Evolutionary conservation across 768 basidiomycete genomes (phyloP).

Genomic region (Mycena crocata): DNA sequence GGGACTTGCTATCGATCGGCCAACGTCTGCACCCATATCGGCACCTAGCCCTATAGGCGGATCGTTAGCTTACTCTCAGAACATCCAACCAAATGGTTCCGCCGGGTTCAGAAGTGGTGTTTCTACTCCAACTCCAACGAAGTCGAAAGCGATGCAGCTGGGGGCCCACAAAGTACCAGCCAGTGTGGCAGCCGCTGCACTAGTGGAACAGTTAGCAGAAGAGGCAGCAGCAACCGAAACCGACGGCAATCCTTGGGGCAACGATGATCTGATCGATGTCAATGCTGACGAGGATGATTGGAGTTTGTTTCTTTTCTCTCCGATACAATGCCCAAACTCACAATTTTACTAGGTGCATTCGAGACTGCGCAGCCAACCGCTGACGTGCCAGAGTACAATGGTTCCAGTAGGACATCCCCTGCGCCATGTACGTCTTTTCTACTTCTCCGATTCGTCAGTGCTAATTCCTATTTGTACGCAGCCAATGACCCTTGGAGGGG

Average conservation of each 20-base stretch:
- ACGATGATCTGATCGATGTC: slow-evolving; percentile 90
- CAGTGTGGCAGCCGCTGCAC: slow-evolving; percentile 44
- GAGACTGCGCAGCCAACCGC: slow-evolving; percentile 62
- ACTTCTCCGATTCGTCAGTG: too few species aligned
- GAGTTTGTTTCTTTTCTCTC: slow-evolving; percentile 64
- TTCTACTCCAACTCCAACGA: slow-evolving; percentile 42
- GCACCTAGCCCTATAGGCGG: slow-evolving; percentile 49
- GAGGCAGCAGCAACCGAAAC: slow-evolving; percentile 60
- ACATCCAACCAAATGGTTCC: neutral
- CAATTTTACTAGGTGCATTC: slow-evolving; percentile 69
- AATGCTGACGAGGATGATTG: slow-evolving; percentile 95
- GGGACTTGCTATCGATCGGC: slow-evolving; percentile 47
- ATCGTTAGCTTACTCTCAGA: slow-evolving; percentile 15
- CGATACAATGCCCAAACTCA: slow-evolving; percentile 9
- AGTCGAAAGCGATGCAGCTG: slow-evolving; percentile 75
- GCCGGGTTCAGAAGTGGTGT: slow-evolving; percentile 18
- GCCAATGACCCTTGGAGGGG: slow-evolving; percentile 17
- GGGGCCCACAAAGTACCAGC: slow-evolving; percentile 64
- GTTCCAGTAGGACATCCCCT: neutral
- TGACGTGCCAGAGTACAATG: slow-evolving; percentile 30
- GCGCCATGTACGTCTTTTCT: slow-evolving; percentile 6
- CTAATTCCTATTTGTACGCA: neutral
- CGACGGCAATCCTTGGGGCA: slow-evolving; percentile 73
- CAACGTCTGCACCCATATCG: slow-evolving; percentile 58
- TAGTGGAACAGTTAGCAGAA: slow-evolving; percentile 70